A percentile compares a stretch with the other conserved stretches of the same genome.
These are phyloP conservation scores for Francoa sonchifolia DNA, from an alignment of 441 rosid species.

Conservation along the genomic window DNA sequence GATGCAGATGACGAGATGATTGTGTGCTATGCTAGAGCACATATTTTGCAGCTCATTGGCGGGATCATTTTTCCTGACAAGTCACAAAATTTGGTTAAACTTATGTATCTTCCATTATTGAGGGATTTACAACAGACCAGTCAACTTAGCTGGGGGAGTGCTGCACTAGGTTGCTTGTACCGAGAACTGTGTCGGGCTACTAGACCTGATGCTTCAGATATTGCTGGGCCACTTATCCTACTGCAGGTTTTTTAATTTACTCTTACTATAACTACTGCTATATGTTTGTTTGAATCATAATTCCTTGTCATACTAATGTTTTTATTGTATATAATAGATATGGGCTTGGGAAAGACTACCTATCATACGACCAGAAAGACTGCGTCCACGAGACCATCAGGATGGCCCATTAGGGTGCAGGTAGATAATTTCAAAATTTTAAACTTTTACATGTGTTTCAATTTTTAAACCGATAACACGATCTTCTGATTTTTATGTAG, in stretches of 20 bases:
- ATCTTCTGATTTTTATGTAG: too few species aligned
- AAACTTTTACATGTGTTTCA: too few species aligned
- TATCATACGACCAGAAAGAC: background rate
- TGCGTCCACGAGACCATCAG: too few species aligned
- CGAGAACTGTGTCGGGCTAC: constrained; percentile 1
- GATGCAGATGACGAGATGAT: background rate
- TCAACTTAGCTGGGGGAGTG: background rate
- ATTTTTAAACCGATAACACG: too few species aligned
- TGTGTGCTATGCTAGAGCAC: background rate
- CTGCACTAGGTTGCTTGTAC: constrained; percentile 1
- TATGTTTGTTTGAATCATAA: too few species aligned
- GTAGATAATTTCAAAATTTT: too few species aligned
- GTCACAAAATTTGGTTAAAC: background rate
- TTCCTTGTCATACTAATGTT: background rate
- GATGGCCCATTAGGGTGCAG: constrained; percentile 4
- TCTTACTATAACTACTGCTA: too few species aligned
- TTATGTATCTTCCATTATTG: constrained; percentile 1
- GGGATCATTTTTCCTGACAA: constrained; percentile 3
- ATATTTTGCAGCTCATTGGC: constrained; percentile 1
- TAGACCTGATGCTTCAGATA: background rate
- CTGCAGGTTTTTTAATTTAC: background rate
- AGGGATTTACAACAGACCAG: background rate
- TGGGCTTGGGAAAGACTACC: constrained; percentile 4
- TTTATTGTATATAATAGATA: background rate
- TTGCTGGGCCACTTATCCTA: constrained; percentile 1